Conservation (phyloP, 106 monocot species). For the Acorus gramineus region DNA sequence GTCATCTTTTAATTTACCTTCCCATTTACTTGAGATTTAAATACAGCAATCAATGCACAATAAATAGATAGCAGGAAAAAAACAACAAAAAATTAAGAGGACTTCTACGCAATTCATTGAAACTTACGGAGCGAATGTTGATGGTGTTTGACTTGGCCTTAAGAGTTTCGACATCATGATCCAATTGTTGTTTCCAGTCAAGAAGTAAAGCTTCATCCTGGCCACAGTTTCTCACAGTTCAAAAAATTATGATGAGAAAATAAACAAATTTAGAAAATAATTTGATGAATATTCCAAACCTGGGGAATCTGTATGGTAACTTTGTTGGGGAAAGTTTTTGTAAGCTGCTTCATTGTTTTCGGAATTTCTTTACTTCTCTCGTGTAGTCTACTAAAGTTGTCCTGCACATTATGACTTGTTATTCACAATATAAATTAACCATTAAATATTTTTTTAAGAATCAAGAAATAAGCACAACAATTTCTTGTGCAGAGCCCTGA, state of each 20-base stretch:
- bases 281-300: slow-evolving; percentile 15
- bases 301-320: slow-evolving; percentile 80
- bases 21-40: too few relatives aligned
- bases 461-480: too few relatives aligned
- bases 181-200: slow-evolving; percentile 82
- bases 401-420: slow-evolving; percentile 22
- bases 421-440: too few relatives aligned
- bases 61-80: neutral
- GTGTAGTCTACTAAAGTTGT: slow-evolving; percentile 66
- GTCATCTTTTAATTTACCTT: too few relatives aligned
- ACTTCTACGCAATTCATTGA: neutral
- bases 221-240: neutral
- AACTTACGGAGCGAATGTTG: slow-evolving; percentile 74
- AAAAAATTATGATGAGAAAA: neutral
- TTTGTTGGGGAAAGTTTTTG: slow-evolving; percentile 82
- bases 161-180: slow-evolving; percentile 88
- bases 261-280: neutral
- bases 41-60: too few relatives aligned
- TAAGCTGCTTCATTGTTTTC: slow-evolving; percentile 81
- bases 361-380: slow-evolving; percentile 84
- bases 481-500: too few relatives aligned
- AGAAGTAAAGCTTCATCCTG: slow-evolving; percentile 71
- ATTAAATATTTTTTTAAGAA: too few relatives aligned
- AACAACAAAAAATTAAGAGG: neutral
- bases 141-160: slow-evolving; percentile 79